Evolutionary conservation across 1,284 basidiomycete species (phyloP), one percentile per base, ranked within the genome.

Genomic region (Tilletiopsis washingtonensis): DNA sequence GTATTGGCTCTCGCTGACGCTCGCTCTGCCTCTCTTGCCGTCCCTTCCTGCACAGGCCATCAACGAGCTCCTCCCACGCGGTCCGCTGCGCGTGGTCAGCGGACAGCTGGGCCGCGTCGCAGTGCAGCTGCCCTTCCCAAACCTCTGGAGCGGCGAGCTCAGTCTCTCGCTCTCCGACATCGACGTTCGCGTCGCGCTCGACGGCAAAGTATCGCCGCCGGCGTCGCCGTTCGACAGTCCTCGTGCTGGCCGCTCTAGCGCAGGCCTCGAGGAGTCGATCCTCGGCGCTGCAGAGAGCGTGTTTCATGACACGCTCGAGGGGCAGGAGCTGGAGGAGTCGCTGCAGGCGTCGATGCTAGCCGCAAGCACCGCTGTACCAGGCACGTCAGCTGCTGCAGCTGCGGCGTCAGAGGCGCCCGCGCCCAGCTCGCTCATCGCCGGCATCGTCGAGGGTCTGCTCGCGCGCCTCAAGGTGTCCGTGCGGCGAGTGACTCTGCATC

Each of bases 51-150:
- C n/a, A n/a, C n/a, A n/a, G n/a, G 23, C 86, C 20, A 84, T 94
- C 65, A 91, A 91, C 73, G 69, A 77, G 11, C 76, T 86, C 47
- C 75, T 93, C n/a, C n/a, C n/a, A n/a, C n/a, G n/a, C n/a, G 69
- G 75, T 29, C 89, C 89, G 0, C 59, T 93, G 21, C 75, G 76
- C 27, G 76, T 94, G 19, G 78, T 81, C 43, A 79, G 82, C 42
- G 90, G 91, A 23, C 80, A 47, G n/a, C 51, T 66, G n/a, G 61
- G 54, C n/a, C 45, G 37, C 15, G 55, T 66, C 34, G 45, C 54
- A 24, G 56, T 66, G 11, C 61, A 64, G 45, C 52, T 66, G 29
- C 64, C 64, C 15, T 45, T 58, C 11, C 57, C 61, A n/a, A 62
- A 64, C 45, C 51, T 66, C 19, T 62, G 61, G 59, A 57, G 49